Evolutionary conservation across 78 protist species (phyloP).

Genomic region (Dictyostelium capitatum): DNA sequence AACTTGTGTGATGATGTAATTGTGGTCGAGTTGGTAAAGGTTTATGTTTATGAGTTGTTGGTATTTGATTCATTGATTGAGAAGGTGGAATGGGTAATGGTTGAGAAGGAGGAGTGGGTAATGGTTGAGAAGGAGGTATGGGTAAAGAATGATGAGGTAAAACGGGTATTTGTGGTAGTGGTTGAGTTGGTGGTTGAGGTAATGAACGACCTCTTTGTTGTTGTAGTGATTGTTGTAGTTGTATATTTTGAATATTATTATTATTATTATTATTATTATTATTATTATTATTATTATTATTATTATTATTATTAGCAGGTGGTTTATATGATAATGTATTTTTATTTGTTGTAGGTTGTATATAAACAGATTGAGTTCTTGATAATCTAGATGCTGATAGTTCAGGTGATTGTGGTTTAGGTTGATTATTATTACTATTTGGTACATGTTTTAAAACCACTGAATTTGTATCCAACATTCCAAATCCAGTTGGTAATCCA

Average conservation of each 20-base stretch:
- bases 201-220: neutral
- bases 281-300: too few relatives aligned
- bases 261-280: too few relatives aligned
- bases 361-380: neutral
- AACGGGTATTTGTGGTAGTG: neutral
- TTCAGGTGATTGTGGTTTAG: conserved; percentile 14
- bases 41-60: neutral
- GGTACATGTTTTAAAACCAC: neutral
- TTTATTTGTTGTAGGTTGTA: neutral
- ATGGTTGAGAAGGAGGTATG: neutral
- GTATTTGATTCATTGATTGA: neutral
- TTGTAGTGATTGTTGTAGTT: conserved; percentile 14
- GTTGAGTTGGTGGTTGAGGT: neutral
- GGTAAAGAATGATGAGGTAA: neutral
- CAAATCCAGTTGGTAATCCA: conserved; percentile 7
- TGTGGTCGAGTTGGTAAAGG: neutral
- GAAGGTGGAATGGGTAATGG: neutral
- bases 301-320: neutral
- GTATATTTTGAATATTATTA: too few relatives aligned
- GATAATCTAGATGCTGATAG: neutral
- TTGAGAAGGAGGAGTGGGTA: neutral
- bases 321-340: neutral
- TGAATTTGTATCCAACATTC: neutral
- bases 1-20: neutral
- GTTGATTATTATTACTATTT: neutral